Base-by-base conservation (phyloP, 768 basidiomycete species). In the Pleurotus ostreatus region DNA sequence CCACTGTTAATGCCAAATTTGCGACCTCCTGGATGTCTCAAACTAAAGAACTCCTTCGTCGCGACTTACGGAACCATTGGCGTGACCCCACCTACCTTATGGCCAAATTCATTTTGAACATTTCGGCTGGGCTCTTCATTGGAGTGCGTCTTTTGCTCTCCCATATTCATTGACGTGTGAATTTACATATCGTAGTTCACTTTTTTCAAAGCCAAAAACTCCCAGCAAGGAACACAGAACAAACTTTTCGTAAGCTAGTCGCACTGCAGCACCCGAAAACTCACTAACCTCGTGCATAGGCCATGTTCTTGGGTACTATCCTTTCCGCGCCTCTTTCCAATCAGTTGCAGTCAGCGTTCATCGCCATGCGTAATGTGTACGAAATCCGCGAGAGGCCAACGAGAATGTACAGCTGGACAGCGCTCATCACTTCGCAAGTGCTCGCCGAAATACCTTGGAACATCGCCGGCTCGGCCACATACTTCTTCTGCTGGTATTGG, bases 401-500 rank as follows among this genome's bases (percentile, higher is more conserved):
- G 58, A 71, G 77, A 49, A 86, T 83, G 68, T 89, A 86, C 67
- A 75, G 76, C 48, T 88, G 86, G 86, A 72, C 79, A 0, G 83
- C 83, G 0, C 68, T 85, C 26, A 62, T 82, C 7, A 79, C 82
- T 0, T 70, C 82, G 0, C 81, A 82, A 56, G 73, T 85, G 57
- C 56, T 82, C 3, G 75, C 78, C 8, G 86, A 87, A 58, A 58
- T 86, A 3, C 85, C 85, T 0, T 86, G 83, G 82, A 85, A 86
- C 60, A 79, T 86, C 16, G 13, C 83, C 1, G 81, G 81, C 20
- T 80, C 84, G 0, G 72, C 78, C 0, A 45, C 88, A 5, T 84
- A 82, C 73, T 90, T 83, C 74, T 63, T 84, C 20, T 85, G 82
- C 64, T 89, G 86, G 86, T 89, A 78, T 66, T 88, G 83, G 82